Evolutionary conservation across 495 filamentous ascomycete species (phyloP).

Genomic region (Talaromyces borbonicus): DNA sequence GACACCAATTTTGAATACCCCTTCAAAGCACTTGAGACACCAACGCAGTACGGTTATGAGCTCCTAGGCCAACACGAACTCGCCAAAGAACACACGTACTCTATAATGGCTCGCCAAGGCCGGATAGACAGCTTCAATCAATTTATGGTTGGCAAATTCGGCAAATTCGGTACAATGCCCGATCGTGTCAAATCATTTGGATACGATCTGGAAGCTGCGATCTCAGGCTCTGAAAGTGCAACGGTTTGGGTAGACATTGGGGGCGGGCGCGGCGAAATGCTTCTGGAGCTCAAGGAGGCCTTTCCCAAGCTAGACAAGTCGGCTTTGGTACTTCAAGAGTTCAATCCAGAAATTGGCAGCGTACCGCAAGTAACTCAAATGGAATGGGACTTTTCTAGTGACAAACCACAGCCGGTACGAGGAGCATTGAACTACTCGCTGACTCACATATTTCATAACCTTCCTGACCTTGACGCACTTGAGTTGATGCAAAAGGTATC

Average conservation of each 20-base stretch:
- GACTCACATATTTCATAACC: slow-evolving; percentile 35
- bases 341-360: slow-evolving; percentile 22
- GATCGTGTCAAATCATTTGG: slow-evolving; percentile 18
- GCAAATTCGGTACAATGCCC: slow-evolving; percentile 21
- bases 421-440: slow-evolving; percentile 36
- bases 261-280: slow-evolving; percentile 42
- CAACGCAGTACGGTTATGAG: slow-evolving; percentile 26
- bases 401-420: slow-evolving; percentile 21
- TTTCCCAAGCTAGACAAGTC: slow-evolving; percentile 28
- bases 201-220: slow-evolving; percentile 22
- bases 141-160: slow-evolving; percentile 34
- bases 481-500: slow-evolving; percentile 30
- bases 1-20: slow-evolving; percentile 26
- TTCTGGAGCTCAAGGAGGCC: slow-evolving; percentile 31
- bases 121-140: slow-evolving; percentile 33
- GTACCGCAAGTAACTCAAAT: slow-evolving; percentile 20
- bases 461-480: slow-evolving; percentile 28
- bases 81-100: slow-evolving; percentile 25
- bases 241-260: slow-evolving; percentile 44
- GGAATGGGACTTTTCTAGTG: slow-evolving; percentile 28
- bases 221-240: slow-evolving; percentile 15
- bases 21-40: slow-evolving; percentile 23
- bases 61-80: slow-evolving; percentile 22
- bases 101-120: slow-evolving; percentile 27
- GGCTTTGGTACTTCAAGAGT: slow-evolving; percentile 39